Base-by-base conservation (phyloP, 768 basidiomycete species). In the Fomitopsis serialis region DNA sequence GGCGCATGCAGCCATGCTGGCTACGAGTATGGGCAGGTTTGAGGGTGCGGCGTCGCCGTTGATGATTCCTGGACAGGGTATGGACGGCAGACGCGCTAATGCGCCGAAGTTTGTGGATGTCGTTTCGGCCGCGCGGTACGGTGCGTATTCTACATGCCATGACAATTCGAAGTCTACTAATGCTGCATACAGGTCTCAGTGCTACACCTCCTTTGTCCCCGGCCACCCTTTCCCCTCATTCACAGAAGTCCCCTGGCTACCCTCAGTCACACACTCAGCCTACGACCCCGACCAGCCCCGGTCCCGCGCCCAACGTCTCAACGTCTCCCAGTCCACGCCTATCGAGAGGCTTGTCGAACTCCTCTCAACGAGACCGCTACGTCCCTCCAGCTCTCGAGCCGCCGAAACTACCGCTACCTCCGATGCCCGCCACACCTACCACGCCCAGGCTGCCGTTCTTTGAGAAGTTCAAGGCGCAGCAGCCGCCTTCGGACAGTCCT, bases 1-100 rank as follows among this genome's bases (percentile, higher is more conserved):
- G 10, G 82, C 85, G 49, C 81, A 82, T 42, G 84, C 84, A 0
- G 82, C 81, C 8, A 71, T 83, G 74, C 70, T 76, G 55, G 53
- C 71, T 32, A 17, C 65, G 7, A 23, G 49, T 46, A 47, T 29
- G 48, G 36, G 48, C 47, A 50, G 59, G 45, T 46, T 25, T 17
- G 22, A 35, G 19, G 37, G 50, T 44, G 52, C 35, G 37, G 35
- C 37, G 45, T 48, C 44, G 53, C 29, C 40, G 32, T 8, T 34
- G 17, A 49, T 54, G 25, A 43, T 52, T 7, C 55, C 54, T 29
- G 50, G 54, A 12, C 58, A 58, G 25, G 66, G 67, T 12, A 63
- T 68, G 66, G 68, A 69, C 34, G 63, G 69, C 1, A 43, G 64
- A 27, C 40, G 69, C 29, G 56, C 65, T 17, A 67, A 71, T 43